phyloP scores from a whole-genome alignment of 306 rosid genomes.

The Inga laurina region DNA sequence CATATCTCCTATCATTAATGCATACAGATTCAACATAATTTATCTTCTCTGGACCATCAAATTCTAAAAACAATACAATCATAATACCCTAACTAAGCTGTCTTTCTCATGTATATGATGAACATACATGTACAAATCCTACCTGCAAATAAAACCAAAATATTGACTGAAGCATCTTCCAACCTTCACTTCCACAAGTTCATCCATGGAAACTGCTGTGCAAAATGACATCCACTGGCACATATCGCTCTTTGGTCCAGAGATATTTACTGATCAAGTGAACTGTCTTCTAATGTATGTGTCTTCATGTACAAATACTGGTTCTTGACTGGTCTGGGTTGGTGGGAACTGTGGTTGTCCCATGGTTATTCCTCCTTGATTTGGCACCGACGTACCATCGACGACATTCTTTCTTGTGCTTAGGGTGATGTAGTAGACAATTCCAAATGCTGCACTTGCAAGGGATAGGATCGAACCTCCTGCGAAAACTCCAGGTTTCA shows the following conservation, averaged over 20 bases:
- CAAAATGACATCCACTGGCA: background rate
- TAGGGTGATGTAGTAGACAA: constrained; percentile 55
- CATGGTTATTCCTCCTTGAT: constrained; percentile 77
- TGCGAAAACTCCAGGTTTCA: constrained; percentile 65
- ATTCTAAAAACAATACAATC: background rate
- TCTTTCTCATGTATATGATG: constrained; percentile 15
- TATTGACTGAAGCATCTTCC: background rate
- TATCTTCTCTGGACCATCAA: constrained; percentile 9
- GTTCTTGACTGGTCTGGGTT: constrained; percentile 53
- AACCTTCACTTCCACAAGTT: background rate
- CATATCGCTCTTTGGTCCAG: background rate
- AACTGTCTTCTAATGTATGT: constrained; percentile 81
- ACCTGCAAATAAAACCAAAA: background rate
- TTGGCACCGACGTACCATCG: constrained; percentile 41
- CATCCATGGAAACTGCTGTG: background rate
- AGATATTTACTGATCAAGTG: constrained; percentile 50
- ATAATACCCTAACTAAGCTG: constrained; percentile 22
- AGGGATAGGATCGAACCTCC: constrained; percentile 61
- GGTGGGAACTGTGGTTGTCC: constrained; percentile 87
- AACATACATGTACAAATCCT: constrained; percentile 12
- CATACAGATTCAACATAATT: background rate
- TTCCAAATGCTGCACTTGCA: constrained; percentile 69
- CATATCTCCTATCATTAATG: background rate
- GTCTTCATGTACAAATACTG: constrained; percentile 90
- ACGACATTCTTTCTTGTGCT: constrained; percentile 42